Conservation (phyloP, 306 rosid genomes). For the Acacia acuminata region DNA sequence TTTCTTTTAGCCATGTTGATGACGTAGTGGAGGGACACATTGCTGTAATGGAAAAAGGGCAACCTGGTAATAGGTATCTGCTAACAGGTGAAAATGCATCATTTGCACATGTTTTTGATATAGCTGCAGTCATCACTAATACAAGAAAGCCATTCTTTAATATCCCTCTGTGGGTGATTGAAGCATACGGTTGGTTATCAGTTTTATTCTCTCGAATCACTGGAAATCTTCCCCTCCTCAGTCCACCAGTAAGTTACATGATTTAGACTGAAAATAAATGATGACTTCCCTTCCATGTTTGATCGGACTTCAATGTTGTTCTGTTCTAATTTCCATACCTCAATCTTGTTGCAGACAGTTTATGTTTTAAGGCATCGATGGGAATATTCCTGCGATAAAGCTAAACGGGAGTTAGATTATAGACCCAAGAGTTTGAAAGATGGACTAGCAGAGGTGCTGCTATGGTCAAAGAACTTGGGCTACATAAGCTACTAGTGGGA, state of each 20-base stretch:
- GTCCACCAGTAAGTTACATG: slow-evolving; percentile 74
- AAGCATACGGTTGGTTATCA: slow-evolving; percentile 68
- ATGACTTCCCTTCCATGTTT: background rate
- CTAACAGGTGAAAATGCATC: slow-evolving; percentile 93
- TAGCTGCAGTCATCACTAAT: slow-evolving; percentile 65
- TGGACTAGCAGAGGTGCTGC: slow-evolving; percentile 74
- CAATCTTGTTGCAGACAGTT: slow-evolving; percentile 64
- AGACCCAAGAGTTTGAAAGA: slow-evolving; percentile 76
- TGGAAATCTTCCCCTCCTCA: slow-evolving; percentile 77
- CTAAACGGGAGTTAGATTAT: slow-evolving; percentile 43
- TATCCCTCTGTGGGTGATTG: slow-evolving; percentile 77
- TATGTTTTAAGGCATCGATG: slow-evolving; percentile 69
- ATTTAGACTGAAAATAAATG: slow-evolving; percentile 12
- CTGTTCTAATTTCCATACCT: slow-evolving; percentile 17
- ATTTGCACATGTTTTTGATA: slow-evolving; percentile 67
- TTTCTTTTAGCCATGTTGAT: slow-evolving; percentile 81
- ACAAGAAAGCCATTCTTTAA: slow-evolving; percentile 58
- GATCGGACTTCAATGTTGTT: background rate
- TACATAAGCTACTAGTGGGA: slow-evolving; percentile 47
- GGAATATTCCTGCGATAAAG: slow-evolving; percentile 65
- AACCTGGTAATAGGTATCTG: slow-evolving; percentile 70
- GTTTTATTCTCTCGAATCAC: slow-evolving; percentile 62
- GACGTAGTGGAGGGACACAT: slow-evolving; percentile 90
- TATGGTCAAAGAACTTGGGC: slow-evolving; percentile 75
- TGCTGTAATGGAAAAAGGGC: slow-evolving; percentile 67